Evolutionary conservation across 257 asterid species (phyloP).

Genomic region (Eucommia ulmoides): DNA sequence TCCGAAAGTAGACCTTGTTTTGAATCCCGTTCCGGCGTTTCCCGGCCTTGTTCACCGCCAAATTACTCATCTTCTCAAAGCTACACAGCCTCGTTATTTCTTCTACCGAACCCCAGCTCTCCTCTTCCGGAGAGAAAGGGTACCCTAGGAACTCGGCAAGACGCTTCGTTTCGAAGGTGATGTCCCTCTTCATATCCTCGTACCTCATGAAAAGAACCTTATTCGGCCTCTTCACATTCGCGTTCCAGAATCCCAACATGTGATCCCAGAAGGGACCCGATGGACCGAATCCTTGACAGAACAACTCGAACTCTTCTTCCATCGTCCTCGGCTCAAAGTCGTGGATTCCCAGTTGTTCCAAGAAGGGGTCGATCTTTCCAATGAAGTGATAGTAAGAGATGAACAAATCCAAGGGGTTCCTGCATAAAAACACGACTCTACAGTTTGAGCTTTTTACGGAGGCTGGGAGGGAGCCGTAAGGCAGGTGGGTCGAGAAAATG

Average conservation of each 20-base stretch:
- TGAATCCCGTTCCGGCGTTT: not conserved
- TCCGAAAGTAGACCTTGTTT: not conserved
- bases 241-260: conserved; percentile 8
- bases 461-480: conserved; percentile 1
- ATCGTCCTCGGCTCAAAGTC: not conserved
- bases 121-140: conserved; percentile 15
- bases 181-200: conserved; percentile 12
- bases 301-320: conserved; percentile 8
- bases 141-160: conserved; percentile 10
- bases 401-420: conserved; percentile 17
- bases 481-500: conserved; percentile 11
- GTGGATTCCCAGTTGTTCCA: no score
- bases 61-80: conserved; percentile 2
- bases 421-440: conserved; percentile 9
- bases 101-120: conserved; percentile 3
- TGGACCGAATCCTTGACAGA: conserved; percentile 6
- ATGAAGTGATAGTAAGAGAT: conserved; percentile 7
- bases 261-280: conserved; percentile 20
- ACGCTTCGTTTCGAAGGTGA: not conserved
- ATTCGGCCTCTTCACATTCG: not conserved
- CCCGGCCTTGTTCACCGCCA: conserved; percentile 8
- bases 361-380: not conserved
- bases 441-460: conserved; percentile 4
- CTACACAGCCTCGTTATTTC: conserved; percentile 10
- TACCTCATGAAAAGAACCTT: conserved; percentile 15